Evolutionary conservation across 257 asterid genomes (phyloP), one percentile per base, ranked within the genome.

Genomic region (Solanum pimpinellifolium): DNA sequence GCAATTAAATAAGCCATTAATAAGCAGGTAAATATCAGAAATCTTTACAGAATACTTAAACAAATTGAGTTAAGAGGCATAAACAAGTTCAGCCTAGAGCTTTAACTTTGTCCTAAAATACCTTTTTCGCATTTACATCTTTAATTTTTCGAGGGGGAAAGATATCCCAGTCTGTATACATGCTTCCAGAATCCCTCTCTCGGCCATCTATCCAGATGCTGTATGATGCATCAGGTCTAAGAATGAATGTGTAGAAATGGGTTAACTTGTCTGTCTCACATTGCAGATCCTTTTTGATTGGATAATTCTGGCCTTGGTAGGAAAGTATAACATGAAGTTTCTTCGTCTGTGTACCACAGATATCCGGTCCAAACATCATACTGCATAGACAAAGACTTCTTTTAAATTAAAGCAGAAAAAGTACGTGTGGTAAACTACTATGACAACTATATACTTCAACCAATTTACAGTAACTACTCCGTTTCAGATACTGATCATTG

Each of bases 341-440:
- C 81, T 90, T 90, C 2, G 87, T 89, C 88, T 90, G 90, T 87
- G 98, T 94, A 89, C 99, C 99, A 69, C 99, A 97, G 88, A 97
- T 69, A 91, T 97, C 99, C 25, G 99, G 99, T 85, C 99, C 99
- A 89, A 97, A 97, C 99, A 97, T 97, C 89, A 95, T 15, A 87
- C 99, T 97, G 98, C 87, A 85, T 85, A 89, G 88, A 82, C 29
- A 72, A 86, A 89, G 78, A 89, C 88, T 66, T 39, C 47, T 31
- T 6, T 18, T 62, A 33, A 89, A 78, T 77, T 18, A 85, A 74
- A 56, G 27, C 27, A 3, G 86, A 16, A 86, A 25, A 52, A 78
- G 21, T 75, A 37, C n/a, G 7, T 37, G 39, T 37, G 7, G 39
- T 37, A 86, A 76, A 25, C 75, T 41, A 87, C 35, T 41, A 52